Percentiles rank a stretch among this genome's conserved stretches.
These are phyloP conservation scores for Volutella citrinella DNA, from an alignment of 2,329 filamentous ascomycete species.

Conservation along the genomic window DNA sequence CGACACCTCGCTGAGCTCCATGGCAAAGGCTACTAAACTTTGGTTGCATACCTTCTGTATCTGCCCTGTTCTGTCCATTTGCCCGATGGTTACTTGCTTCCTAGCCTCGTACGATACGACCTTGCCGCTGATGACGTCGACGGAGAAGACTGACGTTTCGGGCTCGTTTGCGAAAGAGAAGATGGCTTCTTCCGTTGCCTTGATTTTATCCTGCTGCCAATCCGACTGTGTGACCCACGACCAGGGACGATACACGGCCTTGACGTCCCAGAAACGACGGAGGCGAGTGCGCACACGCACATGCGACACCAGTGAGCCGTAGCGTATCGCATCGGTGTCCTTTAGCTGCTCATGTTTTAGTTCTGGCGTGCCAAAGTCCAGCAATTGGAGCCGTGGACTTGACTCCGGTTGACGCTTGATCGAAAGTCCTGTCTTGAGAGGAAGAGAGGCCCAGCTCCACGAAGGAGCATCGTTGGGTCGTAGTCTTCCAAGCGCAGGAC, in stretches of 20 bases:
- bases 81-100: conserved; percentile 4
- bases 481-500: not conserved
- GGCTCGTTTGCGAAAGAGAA: conserved; percentile 2
- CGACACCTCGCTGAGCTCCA: not conserved
- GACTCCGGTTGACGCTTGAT: not conserved
- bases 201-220: not conserved
- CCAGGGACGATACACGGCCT: conserved; percentile 1
- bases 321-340: not conserved
- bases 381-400: not conserved
- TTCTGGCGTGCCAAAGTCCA: not conserved
- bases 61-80: conserved; percentile 1
- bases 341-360: not conserved
- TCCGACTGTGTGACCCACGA: not conserved
- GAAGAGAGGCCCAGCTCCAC: conserved; percentile 5
- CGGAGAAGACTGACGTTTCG: conserved; percentile 1
- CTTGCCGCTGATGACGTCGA: not conserved
- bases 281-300: conserved; percentile 1
- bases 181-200: not conserved
- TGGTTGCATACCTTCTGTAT: not conserved
- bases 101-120: conserved; percentile 3
- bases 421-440: not conserved
- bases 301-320: conserved; percentile 2
- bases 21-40: not conserved
- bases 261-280: conserved; percentile 2
- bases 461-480: not conserved